A percentile compares a stretch with the other conserved stretches of the same genome.
phyloP scores from a whole-genome alignment of 169 alveolate genomes.

The Plasmodium knowlesi region DNA sequence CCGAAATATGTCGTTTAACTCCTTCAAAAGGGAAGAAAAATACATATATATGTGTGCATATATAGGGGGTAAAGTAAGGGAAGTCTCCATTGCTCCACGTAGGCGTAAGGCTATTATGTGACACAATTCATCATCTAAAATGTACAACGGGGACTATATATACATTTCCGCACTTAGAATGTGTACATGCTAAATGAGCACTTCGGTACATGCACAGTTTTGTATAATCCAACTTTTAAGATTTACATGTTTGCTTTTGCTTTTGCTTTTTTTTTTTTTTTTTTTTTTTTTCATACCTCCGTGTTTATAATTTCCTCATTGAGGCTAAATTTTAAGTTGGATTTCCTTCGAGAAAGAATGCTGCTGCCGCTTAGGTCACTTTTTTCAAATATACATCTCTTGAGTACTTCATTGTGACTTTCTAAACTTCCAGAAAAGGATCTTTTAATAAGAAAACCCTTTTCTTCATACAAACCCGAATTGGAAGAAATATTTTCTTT shows the following conservation, averaged over 20 bases:
- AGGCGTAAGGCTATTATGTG: background rate
- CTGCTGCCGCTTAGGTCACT: background rate
- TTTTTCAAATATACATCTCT: conserved; percentile 6
- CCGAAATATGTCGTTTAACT: conserved; percentile 39
- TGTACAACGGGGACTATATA: background rate
- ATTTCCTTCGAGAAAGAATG: conserved; percentile 20
- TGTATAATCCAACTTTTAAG: background rate
- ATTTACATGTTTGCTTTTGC: background rate
- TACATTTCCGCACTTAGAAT: background rate
- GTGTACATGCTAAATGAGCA: background rate
- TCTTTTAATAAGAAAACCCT: background rate
- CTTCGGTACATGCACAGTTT: background rate
- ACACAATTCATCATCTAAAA: background rate
- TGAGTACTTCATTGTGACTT: conserved; percentile 11
- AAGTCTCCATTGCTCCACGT: background rate
- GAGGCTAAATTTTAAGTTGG: conserved; percentile 17
- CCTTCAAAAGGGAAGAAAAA: conserved; percentile 37
- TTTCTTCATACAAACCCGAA: conserved; percentile 9
- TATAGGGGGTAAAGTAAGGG: background rate
- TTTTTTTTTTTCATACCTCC: conserved; percentile 32
- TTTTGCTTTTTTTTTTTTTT: conserved; percentile 14
- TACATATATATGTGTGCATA: background rate
- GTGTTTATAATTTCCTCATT: conserved; percentile 21
- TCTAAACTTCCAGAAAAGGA: conserved; percentile 21
- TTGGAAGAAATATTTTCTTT: background rate